These are phyloP conservation scores for grape (Vitis vinifera) DNA, from an alignment of 164 flowering plant genomes.

Conservation along the genomic window ASM3070453v1 NC_081816.1:22086001-22086500, in stretches of 20 bases:
- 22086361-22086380: too few species aligned
- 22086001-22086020: slow-evolving; percentile 5
- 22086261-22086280: not conserved
- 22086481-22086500: too few species aligned
- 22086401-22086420: too few species aligned
- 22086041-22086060: slow-evolving; percentile 85
- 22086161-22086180: not conserved
- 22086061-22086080: slow-evolving; percentile 95
- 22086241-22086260: not conserved
- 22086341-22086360: too few species aligned
- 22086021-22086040: slow-evolving; percentile 94
- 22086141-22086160: not conserved
- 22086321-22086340: too few species aligned
- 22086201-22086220: not conserved
- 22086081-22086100: slow-evolving; percentile 93
- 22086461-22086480: too few species aligned
- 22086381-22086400: too few species aligned
- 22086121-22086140: slow-evolving; percentile 27
- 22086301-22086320: too few species aligned
- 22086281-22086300: not conserved
- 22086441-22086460: too few species aligned
- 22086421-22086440: too few species aligned
- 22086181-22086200: not conserved
- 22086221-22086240: not conserved
- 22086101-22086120: slow-evolving; percentile 99